Percentiles rank a stretch among this genome's conserved stretches.
phyloP scores from a whole-genome alignment of 169 alveolate species.

The Plasmodium reichenowi region DNA sequence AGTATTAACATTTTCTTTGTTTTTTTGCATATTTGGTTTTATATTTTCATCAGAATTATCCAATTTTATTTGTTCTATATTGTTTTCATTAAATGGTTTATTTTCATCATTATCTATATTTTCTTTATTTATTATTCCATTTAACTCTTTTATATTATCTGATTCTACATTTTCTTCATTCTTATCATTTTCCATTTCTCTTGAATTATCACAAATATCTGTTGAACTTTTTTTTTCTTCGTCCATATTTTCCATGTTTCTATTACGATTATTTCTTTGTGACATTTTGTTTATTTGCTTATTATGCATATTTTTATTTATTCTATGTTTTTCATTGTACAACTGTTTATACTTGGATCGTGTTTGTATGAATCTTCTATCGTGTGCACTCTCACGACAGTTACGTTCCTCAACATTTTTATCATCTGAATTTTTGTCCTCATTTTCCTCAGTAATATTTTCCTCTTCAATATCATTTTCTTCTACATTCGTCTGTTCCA shows the following conservation, averaged over 20 bases:
- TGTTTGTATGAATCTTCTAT: neutral
- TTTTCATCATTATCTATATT: neutral
- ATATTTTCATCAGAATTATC: neutral
- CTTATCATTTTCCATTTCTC: neutral
- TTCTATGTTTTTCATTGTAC: constrained; percentile 11
- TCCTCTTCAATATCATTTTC: constrained; percentile 9
- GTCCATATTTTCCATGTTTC: neutral
- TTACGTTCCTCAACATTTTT: too few relatives aligned
- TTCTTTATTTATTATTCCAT: constrained; percentile 33
- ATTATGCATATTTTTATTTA: constrained; percentile 7
- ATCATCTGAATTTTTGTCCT: neutral
- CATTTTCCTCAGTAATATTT: neutral
- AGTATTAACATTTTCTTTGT: too few relatives aligned
- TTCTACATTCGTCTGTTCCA: neutral
- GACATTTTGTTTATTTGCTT: neutral
- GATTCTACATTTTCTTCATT: neutral
- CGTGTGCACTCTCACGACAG: too few relatives aligned
- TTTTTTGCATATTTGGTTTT: too few relatives aligned
- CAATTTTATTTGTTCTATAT: neutral
- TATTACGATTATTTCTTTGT: neutral
- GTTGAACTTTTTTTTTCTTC: too few relatives aligned
- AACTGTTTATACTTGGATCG: too few relatives aligned
- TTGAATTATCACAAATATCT: neutral
- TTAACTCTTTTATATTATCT: neutral
- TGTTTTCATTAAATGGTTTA: constrained; percentile 9